A percentile compares a stretch with the other conserved stretches of the same genome.
Evolutionary conservation across 768 basidiomycete species (phyloP).

Genomic region (Inosperma sp.): DNA sequence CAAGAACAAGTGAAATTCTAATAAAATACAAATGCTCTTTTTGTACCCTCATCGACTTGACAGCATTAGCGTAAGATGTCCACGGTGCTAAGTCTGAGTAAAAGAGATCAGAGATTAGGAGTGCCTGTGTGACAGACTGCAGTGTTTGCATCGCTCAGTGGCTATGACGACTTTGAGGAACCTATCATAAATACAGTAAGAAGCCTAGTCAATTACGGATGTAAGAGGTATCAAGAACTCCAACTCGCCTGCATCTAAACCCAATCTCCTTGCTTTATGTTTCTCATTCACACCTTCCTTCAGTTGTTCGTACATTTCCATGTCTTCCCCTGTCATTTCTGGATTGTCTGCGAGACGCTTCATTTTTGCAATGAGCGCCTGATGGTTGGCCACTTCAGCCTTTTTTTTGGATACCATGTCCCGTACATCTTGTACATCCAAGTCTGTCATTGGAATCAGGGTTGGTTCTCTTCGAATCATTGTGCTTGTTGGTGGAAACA

Average conservation of each 20-base stretch:
- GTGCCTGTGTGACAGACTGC: no score
- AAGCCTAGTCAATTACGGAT: background rate
- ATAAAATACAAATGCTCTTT: no score
- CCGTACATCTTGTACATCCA: conserved; percentile 75
- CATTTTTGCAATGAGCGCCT: conserved; percentile 41
- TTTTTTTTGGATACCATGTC: conserved; percentile 52
- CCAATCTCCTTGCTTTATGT: conserved; percentile 22
- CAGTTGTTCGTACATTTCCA: conserved; percentile 27
- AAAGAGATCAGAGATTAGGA: no score
- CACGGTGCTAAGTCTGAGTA: no score
- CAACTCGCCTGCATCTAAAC: conserved; percentile 19
- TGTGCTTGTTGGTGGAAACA: conserved; percentile 4
- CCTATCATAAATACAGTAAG: no score
- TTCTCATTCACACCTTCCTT: conserved; percentile 20
- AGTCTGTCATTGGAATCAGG: conserved; percentile 68
- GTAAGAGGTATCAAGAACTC: background rate
- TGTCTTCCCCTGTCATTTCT: conserved; percentile 26
- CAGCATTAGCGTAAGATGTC: no score
- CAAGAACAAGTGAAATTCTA: no score
- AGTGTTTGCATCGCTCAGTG: no score
- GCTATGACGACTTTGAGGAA: no score
- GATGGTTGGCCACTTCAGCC: conserved; percentile 35
- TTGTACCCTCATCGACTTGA: no score
- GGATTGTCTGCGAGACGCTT: conserved; percentile 43
- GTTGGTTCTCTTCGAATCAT: conserved; percentile 81